Evolutionary conservation across 2,329 filamentous ascomycete species (phyloP), one percentile per base, ranked within the genome.

Genomic region (Dothideomycetes sp.): DNA sequence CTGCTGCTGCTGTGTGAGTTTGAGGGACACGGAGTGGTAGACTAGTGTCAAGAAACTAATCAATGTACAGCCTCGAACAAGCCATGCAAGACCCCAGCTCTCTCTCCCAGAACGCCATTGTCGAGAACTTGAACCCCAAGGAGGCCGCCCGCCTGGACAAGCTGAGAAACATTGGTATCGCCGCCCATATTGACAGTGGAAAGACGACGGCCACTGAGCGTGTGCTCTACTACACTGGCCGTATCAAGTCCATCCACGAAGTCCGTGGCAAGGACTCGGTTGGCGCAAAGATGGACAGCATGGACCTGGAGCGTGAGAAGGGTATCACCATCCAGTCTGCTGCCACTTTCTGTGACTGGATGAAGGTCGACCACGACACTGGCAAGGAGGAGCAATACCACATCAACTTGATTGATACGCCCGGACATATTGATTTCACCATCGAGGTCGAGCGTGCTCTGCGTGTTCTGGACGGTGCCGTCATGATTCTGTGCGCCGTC

Each of bases 241-340:
- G 91, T 59, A 95, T 95, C 67, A 93, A 93, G 61, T 76, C 85
- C 22, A 96, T 98, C 56, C 91, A 98, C 69, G 91, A 98, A 67
- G 91, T 98, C 30, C 78, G 91, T 57, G 87, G 87, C 45, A 88
- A 89, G 59, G 91, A 98, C 73, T 78, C 84, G 24, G 87, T 95
- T 28, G 91, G 91, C 50, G 91, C 91, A 46, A 98, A 98, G 71
- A 98, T 98, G 91, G 91, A 98, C 70, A 95, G 88, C 18, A 98
- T 98, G 91, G 91, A 98, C 54, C 72, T 98, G 52, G 91, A 98
- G 68, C 76, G 91, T 64, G 91, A 96, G 64, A 94, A 95, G 70
- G 91, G 91, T 55, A 98, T 98, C 62, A 98, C 91, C 44, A 98
- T 98, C 57, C 89, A 98, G 64, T 96, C 89, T 52, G 91, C 91